These are phyloP conservation scores for Lupinus albus DNA, from an alignment of 306 rosid genomes.

Conservation along the genomic window DNA sequence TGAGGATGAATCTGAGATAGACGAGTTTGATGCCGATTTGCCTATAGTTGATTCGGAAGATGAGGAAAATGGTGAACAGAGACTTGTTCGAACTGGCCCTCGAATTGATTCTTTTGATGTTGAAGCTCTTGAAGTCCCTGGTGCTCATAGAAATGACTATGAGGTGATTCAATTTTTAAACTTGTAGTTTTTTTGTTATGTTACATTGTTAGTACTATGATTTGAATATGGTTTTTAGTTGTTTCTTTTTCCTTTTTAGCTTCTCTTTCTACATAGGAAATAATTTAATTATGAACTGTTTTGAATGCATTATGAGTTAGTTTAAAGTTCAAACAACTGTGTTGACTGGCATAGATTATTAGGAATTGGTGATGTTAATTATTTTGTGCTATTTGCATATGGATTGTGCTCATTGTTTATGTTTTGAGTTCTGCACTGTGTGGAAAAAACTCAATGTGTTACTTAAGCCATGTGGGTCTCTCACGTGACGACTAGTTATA, in stretches of 20 bases:
- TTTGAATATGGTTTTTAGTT: not conserved
- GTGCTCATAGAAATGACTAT: constrained; percentile 68
- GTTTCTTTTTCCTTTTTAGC: constrained; percentile 22
- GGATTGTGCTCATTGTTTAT: not conserved
- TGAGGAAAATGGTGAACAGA: constrained; percentile 81
- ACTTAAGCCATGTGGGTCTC: too few relatives aligned
- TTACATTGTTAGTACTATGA: constrained; percentile 21
- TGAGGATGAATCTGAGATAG: constrained; percentile 46
- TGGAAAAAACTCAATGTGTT: too few relatives aligned
- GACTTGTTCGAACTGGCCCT: constrained; percentile 89
- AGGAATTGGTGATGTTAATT: constrained; percentile 7
- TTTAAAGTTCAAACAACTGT: not conserved
- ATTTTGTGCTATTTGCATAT: constrained; percentile 2
- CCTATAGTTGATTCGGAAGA: constrained; percentile 74
- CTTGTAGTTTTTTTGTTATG: not conserved
- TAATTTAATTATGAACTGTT: too few relatives aligned
- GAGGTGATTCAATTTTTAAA: constrained; percentile 51
- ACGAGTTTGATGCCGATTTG: constrained; percentile 40
- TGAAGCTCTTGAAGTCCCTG: constrained; percentile 95
- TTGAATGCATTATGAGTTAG: not conserved
- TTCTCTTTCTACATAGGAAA: not conserved
- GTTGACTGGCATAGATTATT: not conserved
- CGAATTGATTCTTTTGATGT: constrained; percentile 94
- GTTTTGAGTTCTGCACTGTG: too few relatives aligned
- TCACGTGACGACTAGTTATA: too few relatives aligned